Base-by-base conservation (phyloP, 2,329 filamentous ascomycete species). In the Pezicula rhizophila region DNA sequence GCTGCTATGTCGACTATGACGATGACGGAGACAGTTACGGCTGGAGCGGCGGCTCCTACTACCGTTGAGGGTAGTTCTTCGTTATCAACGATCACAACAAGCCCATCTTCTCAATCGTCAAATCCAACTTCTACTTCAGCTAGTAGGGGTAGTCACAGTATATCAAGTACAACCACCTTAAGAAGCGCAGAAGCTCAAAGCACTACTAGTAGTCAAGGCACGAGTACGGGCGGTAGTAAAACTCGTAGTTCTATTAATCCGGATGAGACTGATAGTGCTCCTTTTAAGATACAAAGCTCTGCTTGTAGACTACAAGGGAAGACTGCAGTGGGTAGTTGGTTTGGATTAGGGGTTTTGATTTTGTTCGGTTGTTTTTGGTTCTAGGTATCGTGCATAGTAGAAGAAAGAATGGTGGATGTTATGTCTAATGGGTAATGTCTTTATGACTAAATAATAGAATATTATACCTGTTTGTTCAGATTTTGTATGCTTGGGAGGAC, bases 231-330 rank as follows among this genome's bases (percentile, higher is more conserved):
- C 5, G 5, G 14, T n/a, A 57, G 53, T 35, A 50, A 33, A 15
- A 57, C 53, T 1, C 43, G 41, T 8, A 47, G 42, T 25, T 51
- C 52, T 8, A 28, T 39, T 18, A 45, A 46, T 41, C 37, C 54
- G 8, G 52, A 51, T 35, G 48, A 50, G 4, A 60, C 55, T 12
- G 57, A 62, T 42, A 59, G 59, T 40, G 54, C 59, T 23, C 62
- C 62, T 1, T 65, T 64, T 43, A 58, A 47, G n/a, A 43, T 48
- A n/a, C 48, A 57, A 11, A 55, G 52, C 47, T 49, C 42, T 7
- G 52, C 46, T 2, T 10, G 28, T 31, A 50, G 37, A 25, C 23
- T 23, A 23, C 23, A 23, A 23, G 34, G 10, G 25, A 41, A 43
- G 8, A 28, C 12, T n/a, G 14, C 15, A 8, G n/a, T 18, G 15